Base-by-base conservation (phyloP, 805 yeast genomes). In the Scheffersomyces amazonensis region DNA sequence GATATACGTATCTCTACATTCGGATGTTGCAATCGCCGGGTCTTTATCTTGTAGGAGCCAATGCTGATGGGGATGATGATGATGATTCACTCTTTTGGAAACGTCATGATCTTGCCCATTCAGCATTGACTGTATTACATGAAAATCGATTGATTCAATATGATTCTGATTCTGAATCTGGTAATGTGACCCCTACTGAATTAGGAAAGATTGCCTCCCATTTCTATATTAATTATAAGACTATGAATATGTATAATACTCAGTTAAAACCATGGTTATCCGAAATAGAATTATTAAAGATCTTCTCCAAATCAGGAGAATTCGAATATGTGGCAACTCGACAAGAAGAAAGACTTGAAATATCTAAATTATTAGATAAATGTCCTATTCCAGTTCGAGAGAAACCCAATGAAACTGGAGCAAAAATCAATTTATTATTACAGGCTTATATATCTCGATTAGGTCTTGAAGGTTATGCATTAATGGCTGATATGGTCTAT, bases 401-500 rank as follows among this genome's bases (percentile, higher is more conserved):
- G 45, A 61, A 73, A 3, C 63, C 81, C 0, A 79, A 73, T 32
- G 91, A 87, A 41, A 81, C 90, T 0, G 56, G 78, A 13, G 84
- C 95, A 0, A 93, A 93, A 56, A 76, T 87, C 16, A 88, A 82
- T 47, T 78, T 88, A 6, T 60, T 93, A 25, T 63, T 93, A 10
- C 99, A 93, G 54, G 77, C 96, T 0, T 88, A 86, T 51, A 86
- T 93, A n/a, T 85, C 96, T 1, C 63, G 81, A 25, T 64, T 90
- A 17, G 65, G 70, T 8, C 66, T 93, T 13, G 93, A 85, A 1
- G 98, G 98, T 0, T 87, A 87, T 64, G 96, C 97, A 0, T 62
- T 95, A 43, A 80, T 84, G 74, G 80, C 96, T 0, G 99, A 93
- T 65, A 88, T 90, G 96, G 73, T 87, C 3, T 93, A 87, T 55